A percentile compares a stretch with the other conserved stretches of the same genome.
Conservation (phyloP, 108 stramenopile genomes). For the Cafeteria roenbergensis region DNA sequence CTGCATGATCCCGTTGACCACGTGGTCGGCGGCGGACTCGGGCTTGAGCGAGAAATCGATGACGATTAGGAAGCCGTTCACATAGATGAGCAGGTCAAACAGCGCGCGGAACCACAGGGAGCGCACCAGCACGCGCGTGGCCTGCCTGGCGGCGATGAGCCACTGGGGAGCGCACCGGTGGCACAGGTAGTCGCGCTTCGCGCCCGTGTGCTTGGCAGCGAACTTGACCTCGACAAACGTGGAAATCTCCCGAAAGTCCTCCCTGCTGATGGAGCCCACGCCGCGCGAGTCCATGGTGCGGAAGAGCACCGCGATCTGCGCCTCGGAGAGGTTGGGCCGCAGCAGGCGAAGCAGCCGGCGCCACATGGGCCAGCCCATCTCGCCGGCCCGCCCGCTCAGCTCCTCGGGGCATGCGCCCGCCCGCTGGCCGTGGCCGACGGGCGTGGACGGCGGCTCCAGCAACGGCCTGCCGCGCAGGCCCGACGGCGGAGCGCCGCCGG, state of each 20-base stretch:
- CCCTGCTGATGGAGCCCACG: not conserved
- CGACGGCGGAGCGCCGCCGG: too few species aligned
- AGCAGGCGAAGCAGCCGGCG: too few species aligned
- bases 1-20: not conserved
- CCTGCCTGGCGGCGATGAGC: not conserved
- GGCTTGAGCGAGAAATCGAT: not conserved
- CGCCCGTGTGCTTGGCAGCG: not conserved
- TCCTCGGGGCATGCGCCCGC: too few species aligned
- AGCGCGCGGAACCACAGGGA: not conserved
- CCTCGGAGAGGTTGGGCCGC: not conserved
- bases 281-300: not conserved
- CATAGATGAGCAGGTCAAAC: not conserved
- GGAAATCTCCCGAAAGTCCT: not conserved
- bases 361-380: too few species aligned
- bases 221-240: not conserved
- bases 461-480: too few species aligned
- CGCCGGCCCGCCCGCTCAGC: too few species aligned
- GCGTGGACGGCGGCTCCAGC: too few species aligned
- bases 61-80: not conserved
- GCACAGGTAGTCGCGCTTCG: not conserved
- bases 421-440: too few species aligned
- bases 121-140: not conserved
- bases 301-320: not conserved
- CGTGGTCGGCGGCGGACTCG: not conserved
- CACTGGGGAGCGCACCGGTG: not conserved